These are phyloP conservation scores for Hymenoscyphus fructigenus DNA, from an alignment of 2,329 filamentous ascomycete genomes.

Conservation along the genomic window DNA sequence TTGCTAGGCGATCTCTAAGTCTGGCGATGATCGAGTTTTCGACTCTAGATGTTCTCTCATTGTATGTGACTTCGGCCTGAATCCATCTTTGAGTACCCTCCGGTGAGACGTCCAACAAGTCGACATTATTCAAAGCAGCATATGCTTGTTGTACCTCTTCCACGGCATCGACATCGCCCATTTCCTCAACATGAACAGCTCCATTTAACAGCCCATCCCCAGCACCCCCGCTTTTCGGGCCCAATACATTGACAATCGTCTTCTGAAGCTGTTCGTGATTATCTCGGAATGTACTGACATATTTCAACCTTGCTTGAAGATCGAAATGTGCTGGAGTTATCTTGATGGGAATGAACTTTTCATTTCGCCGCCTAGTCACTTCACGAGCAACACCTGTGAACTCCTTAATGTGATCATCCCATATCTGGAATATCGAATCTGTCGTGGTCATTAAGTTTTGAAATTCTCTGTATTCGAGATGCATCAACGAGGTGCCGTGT, in stretches of 20 bases:
- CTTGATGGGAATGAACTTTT: slow-evolving; percentile 99
- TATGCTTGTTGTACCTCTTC: slow-evolving; percentile 96
- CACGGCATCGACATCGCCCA: slow-evolving; percentile 95
- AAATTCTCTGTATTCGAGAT: slow-evolving; percentile 91
- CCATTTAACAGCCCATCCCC: slow-evolving; percentile 57
- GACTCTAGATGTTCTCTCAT: slow-evolving; percentile 92
- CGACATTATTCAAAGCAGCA: slow-evolving; percentile 89
- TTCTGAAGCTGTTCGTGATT: slow-evolving; percentile 97
- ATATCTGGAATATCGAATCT: slow-evolving; percentile 82
- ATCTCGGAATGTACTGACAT: slow-evolving; percentile 90
- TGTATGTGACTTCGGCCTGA: slow-evolving; percentile 92
- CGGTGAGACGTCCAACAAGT: slow-evolving; percentile 86
- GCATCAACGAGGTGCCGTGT: slow-evolving; percentile 83
- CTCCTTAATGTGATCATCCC: slow-evolving; percentile 96
- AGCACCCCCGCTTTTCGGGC: slow-evolving; percentile 64
- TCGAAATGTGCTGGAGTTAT: slow-evolving; percentile 84
- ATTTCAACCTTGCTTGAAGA: slow-evolving; percentile 86
- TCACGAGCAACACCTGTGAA: slow-evolving; percentile 98
- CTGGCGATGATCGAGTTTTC: slow-evolving; percentile 99
- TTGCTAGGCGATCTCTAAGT: slow-evolving; percentile 86
- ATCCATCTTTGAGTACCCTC: slow-evolving; percentile 92
- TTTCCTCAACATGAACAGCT: slow-evolving; percentile 80
- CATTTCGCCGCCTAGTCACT: slow-evolving; percentile 86
- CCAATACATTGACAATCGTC: slow-evolving; percentile 96
- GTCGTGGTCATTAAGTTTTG: slow-evolving; percentile 79